Evolutionary conservation across 768 basidiomycete genomes (phyloP), one percentile per base, ranked within the genome.

Genomic region (Coprinellus micaceus): DNA sequence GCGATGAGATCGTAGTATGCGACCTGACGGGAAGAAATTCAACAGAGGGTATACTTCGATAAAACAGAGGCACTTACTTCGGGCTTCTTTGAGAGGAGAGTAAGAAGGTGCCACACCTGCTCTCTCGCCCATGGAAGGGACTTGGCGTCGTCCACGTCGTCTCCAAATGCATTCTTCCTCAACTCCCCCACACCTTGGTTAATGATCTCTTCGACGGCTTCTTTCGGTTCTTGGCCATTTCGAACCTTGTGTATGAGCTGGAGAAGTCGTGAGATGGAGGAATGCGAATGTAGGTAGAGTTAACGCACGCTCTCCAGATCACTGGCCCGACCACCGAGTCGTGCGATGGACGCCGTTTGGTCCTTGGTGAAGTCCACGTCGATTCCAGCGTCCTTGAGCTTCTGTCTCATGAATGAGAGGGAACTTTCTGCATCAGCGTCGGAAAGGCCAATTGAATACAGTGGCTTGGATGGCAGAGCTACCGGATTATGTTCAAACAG

Each of bases 181-280:
- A 98, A 73, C 67, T 97, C 94, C 30, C 84, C 79, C 10, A 94
- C 83, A 30, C 86, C 87, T 15, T 91, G 81, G 21, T 72, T 71
- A 58, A 97, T 83, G 63, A 98, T 92, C 64, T 98, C 95, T 64
- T 95, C 91, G 4, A 97, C 89, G 1, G 93, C 92, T 37, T 89
- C 89, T 52, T 84, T 77, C 2, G 95, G 80, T 15, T 67, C 72
- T 71, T 83, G 82, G 2, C 92, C 90, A 48, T 78, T 85, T 21
- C 85, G 79, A 36, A 94, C 84, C 72, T 94, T 95, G 72, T 93
- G 87, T 11, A 95, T 84, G 30, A 98, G 72, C 91, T 94, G 59
- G 6, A n/a, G n/a, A 19, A 13, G 29, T 9, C 6, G 43, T 33
- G 13, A 24, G 19, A n/a, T 30, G n/a, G 6, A 4, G 26, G 19